Percentiles rank a stretch among this genome's conserved stretches.
Conservation (phyloP, 768 basidiomycete genomes). For the Podaxis rugospora region DNA sequence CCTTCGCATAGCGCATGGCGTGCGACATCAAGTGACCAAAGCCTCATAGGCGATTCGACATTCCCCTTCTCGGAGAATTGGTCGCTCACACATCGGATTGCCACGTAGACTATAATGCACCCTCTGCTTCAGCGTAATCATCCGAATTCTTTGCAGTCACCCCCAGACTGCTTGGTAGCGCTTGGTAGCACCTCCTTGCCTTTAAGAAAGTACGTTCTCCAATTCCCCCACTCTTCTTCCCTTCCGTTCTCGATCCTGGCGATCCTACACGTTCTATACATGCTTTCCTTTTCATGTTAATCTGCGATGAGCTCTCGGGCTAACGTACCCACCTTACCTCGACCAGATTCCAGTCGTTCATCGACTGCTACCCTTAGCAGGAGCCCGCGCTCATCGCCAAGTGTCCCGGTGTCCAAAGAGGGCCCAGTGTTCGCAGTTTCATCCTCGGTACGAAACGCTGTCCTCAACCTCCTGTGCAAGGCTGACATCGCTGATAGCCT, state of each 20-base stretch:
- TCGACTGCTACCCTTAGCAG: neutral
- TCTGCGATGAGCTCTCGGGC: conserved; percentile 1
- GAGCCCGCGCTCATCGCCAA: neutral
- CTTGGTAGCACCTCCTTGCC: neutral
- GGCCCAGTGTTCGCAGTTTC: neutral
- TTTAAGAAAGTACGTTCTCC: conserved; percentile 6
- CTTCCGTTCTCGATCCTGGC: neutral
- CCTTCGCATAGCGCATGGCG: conserved; percentile 16
- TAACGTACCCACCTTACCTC: neutral
- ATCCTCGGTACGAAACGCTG: neutral
- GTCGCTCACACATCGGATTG: conserved; percentile 29
- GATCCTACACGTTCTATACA: neutral
- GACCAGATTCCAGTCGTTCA: neutral
- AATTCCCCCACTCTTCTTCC: neutral
- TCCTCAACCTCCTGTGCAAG: neutral
- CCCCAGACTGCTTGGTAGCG: neutral
- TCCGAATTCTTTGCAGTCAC: neutral
- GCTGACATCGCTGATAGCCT: neutral
- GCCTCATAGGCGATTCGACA: conserved; percentile 18
- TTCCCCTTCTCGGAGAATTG: conserved; percentile 22
- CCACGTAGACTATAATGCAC: conserved; percentile 27
- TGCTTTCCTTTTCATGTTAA: neutral
- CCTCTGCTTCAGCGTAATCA: neutral
- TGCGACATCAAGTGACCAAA: conserved; percentile 29
- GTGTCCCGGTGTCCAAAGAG: neutral